Conservation (phyloP, 2,329 filamentous ascomycete species). For the Alternaria sp. region DNA sequence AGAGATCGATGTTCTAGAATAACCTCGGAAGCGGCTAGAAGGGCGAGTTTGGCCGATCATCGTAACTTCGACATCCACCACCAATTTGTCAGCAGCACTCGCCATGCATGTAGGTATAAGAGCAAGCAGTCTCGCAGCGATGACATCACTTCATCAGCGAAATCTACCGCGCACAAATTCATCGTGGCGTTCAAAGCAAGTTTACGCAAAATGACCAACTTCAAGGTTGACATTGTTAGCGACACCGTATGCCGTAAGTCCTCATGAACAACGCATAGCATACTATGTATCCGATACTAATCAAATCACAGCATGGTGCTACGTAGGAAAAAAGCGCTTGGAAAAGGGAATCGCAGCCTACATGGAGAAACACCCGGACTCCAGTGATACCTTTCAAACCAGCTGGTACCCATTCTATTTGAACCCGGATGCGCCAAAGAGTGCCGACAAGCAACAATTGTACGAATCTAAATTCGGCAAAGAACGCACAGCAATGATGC, state of each 20-base stretch:
- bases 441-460: slow-evolving; percentile 61
- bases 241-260: slow-evolving; percentile 78
- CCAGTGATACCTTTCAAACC: slow-evolving; percentile 72
- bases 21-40: slow-evolving; percentile 5
- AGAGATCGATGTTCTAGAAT: not conserved
- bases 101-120: slow-evolving; percentile 13
- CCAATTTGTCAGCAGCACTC: slow-evolving; percentile 34
- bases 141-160: slow-evolving; percentile 1
- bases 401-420: slow-evolving; percentile 84
- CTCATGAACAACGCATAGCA: not conserved
- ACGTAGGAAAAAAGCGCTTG: slow-evolving; percentile 78
- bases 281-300: slow-evolving; percentile 2
- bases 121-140: not conserved
- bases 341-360: slow-evolving; percentile 73
- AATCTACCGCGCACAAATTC: slow-evolving; percentile 15
- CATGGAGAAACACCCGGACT: slow-evolving; percentile 65
- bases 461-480: slow-evolving; percentile 70
- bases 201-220: slow-evolving; percentile 57
- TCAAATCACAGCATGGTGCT: slow-evolving; percentile 58
- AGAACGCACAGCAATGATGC: slow-evolving; percentile 65
- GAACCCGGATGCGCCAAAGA: slow-evolving; percentile 67
- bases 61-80: not conserved
- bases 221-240: slow-evolving; percentile 76
- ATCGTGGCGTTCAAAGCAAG: slow-evolving; percentile 45
- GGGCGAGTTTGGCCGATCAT: slow-evolving; percentile 3